Conservation (phyloP, 2,329 filamentous ascomycete species). For the Anthostomella pinea region DNA sequence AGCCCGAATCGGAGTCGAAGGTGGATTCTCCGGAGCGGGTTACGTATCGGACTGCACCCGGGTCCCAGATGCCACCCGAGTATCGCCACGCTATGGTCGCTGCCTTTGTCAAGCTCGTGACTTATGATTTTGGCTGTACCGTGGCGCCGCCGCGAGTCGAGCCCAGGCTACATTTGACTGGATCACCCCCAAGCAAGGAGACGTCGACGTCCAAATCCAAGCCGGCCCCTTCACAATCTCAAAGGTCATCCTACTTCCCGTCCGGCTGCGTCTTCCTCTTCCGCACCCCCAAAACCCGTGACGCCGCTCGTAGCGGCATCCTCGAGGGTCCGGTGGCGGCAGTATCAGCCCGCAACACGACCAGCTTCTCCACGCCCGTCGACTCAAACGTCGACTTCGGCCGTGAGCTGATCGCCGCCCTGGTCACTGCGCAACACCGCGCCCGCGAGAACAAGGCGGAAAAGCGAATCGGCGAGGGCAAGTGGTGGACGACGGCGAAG, state of each 20-base stretch:
- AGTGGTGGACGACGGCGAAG: slow-evolving; percentile 60
- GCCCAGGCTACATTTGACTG: slow-evolving; percentile 54
- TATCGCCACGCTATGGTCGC: slow-evolving; percentile 55
- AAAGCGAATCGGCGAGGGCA: slow-evolving; percentile 52
- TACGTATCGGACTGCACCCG: slow-evolving; percentile 46
- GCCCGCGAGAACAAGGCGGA: slow-evolving; percentile 56
- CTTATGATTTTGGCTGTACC: slow-evolving; percentile 65
- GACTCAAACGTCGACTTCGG: slow-evolving; percentile 63
- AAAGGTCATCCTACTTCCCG: slow-evolving; percentile 51
- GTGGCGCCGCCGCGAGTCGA: slow-evolving; percentile 55
- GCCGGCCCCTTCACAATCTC: slow-evolving; percentile 25
- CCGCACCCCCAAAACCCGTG: slow-evolving; percentile 57
- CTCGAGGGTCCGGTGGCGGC: slow-evolving; percentile 61
- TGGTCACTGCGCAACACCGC: slow-evolving; percentile 63
- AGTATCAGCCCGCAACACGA: slow-evolving; percentile 55
- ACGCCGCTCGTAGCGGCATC: slow-evolving; percentile 56
- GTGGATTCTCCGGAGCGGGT: slow-evolving; percentile 18
- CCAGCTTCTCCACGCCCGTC: slow-evolving; percentile 44
- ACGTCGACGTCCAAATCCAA: neutral
- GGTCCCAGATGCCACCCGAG: slow-evolving; percentile 56
- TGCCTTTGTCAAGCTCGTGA: slow-evolving; percentile 61
- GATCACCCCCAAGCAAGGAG: slow-evolving; percentile 20
- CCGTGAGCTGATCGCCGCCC: slow-evolving; percentile 57
- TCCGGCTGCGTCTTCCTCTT: slow-evolving; percentile 60
- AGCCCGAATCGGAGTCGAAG: slow-evolving; percentile 13